phyloP scores from a whole-genome alignment of 2,329 filamentous ascomycete species.

The Monosporascus sp. region DNA sequence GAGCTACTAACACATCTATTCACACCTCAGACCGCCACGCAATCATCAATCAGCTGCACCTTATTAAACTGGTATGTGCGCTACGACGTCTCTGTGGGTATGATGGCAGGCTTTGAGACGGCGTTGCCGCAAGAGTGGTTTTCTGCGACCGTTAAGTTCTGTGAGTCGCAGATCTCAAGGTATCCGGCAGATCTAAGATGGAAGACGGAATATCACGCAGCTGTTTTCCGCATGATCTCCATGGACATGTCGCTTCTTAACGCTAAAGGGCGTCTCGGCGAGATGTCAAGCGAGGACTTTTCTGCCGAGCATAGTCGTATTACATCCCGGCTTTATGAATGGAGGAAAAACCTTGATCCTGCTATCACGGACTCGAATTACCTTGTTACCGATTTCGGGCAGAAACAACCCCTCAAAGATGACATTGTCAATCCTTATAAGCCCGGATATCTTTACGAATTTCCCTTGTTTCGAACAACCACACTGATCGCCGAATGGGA shows the following conservation, averaged over 20 bases:
- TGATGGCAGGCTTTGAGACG: constrained; percentile 74
- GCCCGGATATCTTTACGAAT: constrained; percentile 63
- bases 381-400: constrained; percentile 58
- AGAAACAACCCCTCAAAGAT: constrained; percentile 45
- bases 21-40: constrained; percentile 67
- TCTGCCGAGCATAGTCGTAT: constrained; percentile 52
- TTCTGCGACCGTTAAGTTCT: constrained; percentile 56
- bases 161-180: constrained; percentile 49
- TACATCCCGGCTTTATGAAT: constrained; percentile 38
- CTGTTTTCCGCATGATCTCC: constrained; percentile 65
- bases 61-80: constrained; percentile 85
- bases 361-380: constrained; percentile 55
- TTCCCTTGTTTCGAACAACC: constrained; percentile 68
- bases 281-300: constrained; percentile 62
- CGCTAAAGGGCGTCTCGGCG: constrained; percentile 58
- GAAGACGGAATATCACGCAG: constrained; percentile 62
- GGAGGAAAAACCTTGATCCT: constrained; percentile 55
- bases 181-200: constrained; percentile 59
- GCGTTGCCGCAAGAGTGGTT: constrained; percentile 78
- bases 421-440: constrained; percentile 72
- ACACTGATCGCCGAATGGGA: constrained; percentile 71
- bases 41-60: constrained; percentile 64
- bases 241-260: constrained; percentile 78
- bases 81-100: constrained; percentile 78
- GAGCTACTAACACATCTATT: constrained; percentile 74